Base-by-base conservation (phyloP, 495 filamentous ascomycete genomes). In the Trichoderma orchidacearum region DNA sequence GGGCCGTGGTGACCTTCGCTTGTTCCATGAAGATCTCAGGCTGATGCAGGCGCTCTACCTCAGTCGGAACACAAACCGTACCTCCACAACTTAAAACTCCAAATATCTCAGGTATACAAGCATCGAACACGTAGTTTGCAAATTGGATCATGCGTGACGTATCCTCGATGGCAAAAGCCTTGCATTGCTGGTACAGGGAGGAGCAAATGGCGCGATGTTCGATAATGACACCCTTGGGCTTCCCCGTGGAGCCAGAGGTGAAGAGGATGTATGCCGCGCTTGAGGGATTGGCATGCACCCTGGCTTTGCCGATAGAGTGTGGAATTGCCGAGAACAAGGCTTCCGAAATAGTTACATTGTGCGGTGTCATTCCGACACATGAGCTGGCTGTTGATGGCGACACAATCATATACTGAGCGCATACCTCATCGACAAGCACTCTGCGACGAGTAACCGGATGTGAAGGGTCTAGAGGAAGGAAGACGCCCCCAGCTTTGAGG, bases 221-320 rank as follows among this genome's bases (percentile, higher is more conserved):
- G 18, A 74, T 70, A 21, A 78, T 59, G 23, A 78, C 66, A 11
- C 76, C 57, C 60, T 71, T 68, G 0, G 83, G 79, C 5, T 71
- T 73, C 1, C 84, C 83, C 0, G 82, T 85, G 9, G 73, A 78
- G 0, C 84, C 84, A 60, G 77, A 76, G 0, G 83, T 85, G 59
- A 80, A 85, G 8, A 82, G 68, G 13, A 83, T 66, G 59, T 80
- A 87, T 3, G 58, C 51, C 0, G 61, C 48, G 34, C 66, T 63
- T 5, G 7, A 31, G 17, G 63, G 38, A 6, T 9, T 48, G 3
- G 38, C n/a, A n/a, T n/a, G n/a, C n/a, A n/a, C n/a, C n/a, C n/a
- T n/a, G n/a, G n/a, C n/a, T n/a, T n/a, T n/a, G n/a, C n/a, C n/a
- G n/a, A n/a, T n/a, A n/a, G n/a, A n/a, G n/a, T n/a, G n/a, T n/a